Evolutionary conservation across 139 green algal species (phyloP), one percentile per base, ranked within the genome.

Genomic region (Nannochloris sp.): DNA sequence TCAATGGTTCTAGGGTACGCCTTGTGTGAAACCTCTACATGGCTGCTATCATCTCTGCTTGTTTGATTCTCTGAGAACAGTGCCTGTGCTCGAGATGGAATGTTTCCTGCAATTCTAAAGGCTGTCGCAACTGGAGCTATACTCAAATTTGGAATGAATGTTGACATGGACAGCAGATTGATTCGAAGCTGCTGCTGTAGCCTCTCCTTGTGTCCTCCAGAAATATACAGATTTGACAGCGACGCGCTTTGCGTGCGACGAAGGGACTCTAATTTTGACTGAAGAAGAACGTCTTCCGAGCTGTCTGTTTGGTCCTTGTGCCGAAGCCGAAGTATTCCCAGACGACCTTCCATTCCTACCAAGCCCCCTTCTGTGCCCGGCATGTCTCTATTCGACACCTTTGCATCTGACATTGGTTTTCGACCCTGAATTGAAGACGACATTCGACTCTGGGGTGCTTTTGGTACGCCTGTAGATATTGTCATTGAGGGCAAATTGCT

Each of bases 131-230:
- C 65, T 2, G 45, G 49, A 10, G 65, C 50, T 53, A 67, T 51
- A 9, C 29, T 49, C 56, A 71, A 29, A 61, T 71, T 53, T 2
- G 57, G 55, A 11, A 51, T 50, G 10, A 71, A 51, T 16, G 63
- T 65, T n/a, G 65, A 61, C 56, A 71, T 50, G 2, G 37, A 40
- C 10, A 59, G 53, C 8, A 71, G 56, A 51, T 71, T 61, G 23
- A 71, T 36, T 13, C 58, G 53, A 36, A 64, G 50, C 30, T 61
- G 65, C 14, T 61, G 56, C 20, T 61, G 65, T 16, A 50, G 53
- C 3, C 53, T 61, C 5, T 20, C 5, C 31, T 43, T 9, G 25
- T 4, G 5, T 40, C n/a, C 46, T 53, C 46, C 20, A 23, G 46
- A 20, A 53, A 12, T 40, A 40, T 40, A 53, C 46, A 23, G 31